Evolutionary conservation across 1,139 yeast species (phyloP), one percentile per base, ranked within the genome.

Genomic region (Lodderomyces orthopsilosis): DNA sequence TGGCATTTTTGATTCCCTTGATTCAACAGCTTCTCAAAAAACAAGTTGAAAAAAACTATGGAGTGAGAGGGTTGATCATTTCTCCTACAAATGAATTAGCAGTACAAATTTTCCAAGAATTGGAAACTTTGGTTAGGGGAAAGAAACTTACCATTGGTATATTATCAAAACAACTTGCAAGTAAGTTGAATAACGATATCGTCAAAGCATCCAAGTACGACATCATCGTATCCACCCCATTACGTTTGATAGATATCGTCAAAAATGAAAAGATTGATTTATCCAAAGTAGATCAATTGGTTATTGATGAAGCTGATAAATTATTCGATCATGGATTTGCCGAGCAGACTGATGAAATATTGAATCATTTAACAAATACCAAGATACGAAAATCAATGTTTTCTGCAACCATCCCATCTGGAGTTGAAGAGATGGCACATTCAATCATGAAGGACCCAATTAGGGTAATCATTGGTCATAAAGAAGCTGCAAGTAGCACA

Each of bases 241-340:
- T 89, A 55, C 74, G 98, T 55, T 75, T 93, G 49, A 85, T 93
- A 38, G 96, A 90, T 53, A 73, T 88, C 38, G 79, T 89, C 32
- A 80, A 84, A 48, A 72, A 72, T 42, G 88, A 77, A 34, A 68
- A 73, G 14, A 62, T 73, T 3, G 84, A 82, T 54, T 70, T 93
- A 41, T 66, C 81, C 2, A 68, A 68, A 34, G 90, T 91, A 14
- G 83, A 84, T 52, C 84, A 82, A 57, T 67, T 93, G 44, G 77
- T 93, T 14, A 81, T 94, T 53, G 99, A 94, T 71, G 99, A 93
- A 67, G 98, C 98, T 4, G 99, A 94, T 70, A 86, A 88, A 56
- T 69, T 94, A 44, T 88, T 94, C 56, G 98, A 93, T 56, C 82
- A 83, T 45, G 95, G 93, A 14, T 94, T 94, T 56, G 81, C 90